Evolutionary conservation across 805 yeast genomes (phyloP).

Genomic region (Torulaspora indica): DNA sequence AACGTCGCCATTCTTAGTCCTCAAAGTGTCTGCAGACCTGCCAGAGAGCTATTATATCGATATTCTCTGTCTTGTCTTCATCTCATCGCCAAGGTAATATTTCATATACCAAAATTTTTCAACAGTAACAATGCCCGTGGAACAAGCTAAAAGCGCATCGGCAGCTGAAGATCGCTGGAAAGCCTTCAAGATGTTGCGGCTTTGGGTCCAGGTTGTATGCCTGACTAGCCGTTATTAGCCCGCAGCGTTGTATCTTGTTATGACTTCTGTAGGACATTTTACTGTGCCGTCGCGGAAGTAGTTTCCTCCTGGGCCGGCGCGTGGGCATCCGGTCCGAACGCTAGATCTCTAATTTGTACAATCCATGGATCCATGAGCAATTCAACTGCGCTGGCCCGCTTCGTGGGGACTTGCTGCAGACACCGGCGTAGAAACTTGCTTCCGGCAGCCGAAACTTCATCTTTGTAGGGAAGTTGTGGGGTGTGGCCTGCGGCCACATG

Average conservation of each 20-base stretch:
- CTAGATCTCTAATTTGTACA: constrained; percentile 60
- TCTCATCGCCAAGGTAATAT: constrained; percentile 3
- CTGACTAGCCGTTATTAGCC: not conserved
- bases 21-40: not conserved
- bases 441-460: constrained; percentile 75
- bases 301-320: constrained; percentile 4
- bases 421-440: constrained; percentile 66
- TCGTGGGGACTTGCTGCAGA: constrained; percentile 74
- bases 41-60: not conserved
- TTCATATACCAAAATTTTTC: constrained; percentile 3
- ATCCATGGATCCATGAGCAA: constrained; percentile 89
- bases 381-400: constrained; percentile 80
- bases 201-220: not conserved
- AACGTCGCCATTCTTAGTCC: constrained; percentile 70
- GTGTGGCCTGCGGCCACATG: constrained; percentile 93
- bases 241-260: not conserved
- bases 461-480: constrained; percentile 77
- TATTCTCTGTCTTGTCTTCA: not conserved
- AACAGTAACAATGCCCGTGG: not conserved
- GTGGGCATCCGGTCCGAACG: constrained; percentile 47
- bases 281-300: not conserved
- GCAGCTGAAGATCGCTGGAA: not conserved
- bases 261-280: not conserved
- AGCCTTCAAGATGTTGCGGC: not conserved
- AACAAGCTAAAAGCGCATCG: constrained; percentile 1